Conservation (phyloP, 495 filamentous ascomycete genomes). For the Filosporella fistucella region DNA sequence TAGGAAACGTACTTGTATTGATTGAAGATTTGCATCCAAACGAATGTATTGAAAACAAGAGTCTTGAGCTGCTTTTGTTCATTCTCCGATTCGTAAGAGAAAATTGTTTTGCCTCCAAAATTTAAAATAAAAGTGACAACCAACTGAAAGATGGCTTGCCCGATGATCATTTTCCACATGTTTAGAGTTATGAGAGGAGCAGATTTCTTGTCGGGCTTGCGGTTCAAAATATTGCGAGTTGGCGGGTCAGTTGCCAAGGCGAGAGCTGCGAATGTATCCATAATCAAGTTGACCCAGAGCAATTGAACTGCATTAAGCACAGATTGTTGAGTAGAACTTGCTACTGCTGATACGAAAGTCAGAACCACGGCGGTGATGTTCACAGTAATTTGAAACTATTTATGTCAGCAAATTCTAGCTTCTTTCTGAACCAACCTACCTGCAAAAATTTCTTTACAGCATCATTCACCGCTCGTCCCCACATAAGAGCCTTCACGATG, state of each 20-base stretch:
- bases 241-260: conserved; percentile 85
- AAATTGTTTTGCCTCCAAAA: conserved; percentile 61
- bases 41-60: conserved; percentile 89
- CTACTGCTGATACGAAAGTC: conserved; percentile 81
- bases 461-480: conserved; percentile 88
- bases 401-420: no score
- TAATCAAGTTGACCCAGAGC: conserved; percentile 90
- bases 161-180: conserved; percentile 97
- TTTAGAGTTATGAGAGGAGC: conserved; percentile 73
- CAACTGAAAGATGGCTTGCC: conserved; percentile 80
- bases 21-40: conserved; percentile 98
- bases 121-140: conserved; percentile 73
- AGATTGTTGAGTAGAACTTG: conserved; percentile 56
- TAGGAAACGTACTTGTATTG: conserved; percentile 72
- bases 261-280: conserved; percentile 87
- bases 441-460: conserved; percentile 88
- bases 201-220: conserved; percentile 77
- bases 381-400: conserved; percentile 87
- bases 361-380: conserved; percentile 83
- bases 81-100: conserved; percentile 42
- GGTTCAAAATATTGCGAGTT: conserved; percentile 69
- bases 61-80: conserved; percentile 53
- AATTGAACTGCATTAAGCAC: conserved; percentile 84
- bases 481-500: conserved; percentile 84
- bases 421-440: conserved; percentile 67